A percentile compares a stretch with the other conserved stretches of the same genome.
phyloP scores from a whole-genome alignment of 78 protist species.

The Dictyostelium firmibasis region DNA sequence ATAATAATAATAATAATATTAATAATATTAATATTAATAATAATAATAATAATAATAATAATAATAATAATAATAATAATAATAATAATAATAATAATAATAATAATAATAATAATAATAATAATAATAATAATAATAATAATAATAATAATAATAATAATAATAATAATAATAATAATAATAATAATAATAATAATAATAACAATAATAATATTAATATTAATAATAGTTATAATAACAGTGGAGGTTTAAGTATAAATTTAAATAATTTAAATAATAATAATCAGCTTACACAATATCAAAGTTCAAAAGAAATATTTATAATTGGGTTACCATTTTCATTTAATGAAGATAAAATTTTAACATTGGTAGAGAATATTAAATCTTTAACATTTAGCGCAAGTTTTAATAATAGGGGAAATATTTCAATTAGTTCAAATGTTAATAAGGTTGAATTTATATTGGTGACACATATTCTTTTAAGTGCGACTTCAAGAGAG shows the following conservation, averaged over 20 bases:
- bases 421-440: not conserved
- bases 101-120: too few species aligned
- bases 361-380: conserved; percentile 13
- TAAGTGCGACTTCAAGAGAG: conserved; percentile 6
- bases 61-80: too few species aligned
- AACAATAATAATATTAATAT: too few species aligned
- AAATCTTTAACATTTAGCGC: not conserved
- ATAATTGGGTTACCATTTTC: conserved; percentile 32
- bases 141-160: too few species aligned
- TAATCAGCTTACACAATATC: not conserved
- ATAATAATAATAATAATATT: too few species aligned
- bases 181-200: too few species aligned
- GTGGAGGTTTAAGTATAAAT: not conserved
- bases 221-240: too few species aligned
- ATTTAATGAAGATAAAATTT: conserved; percentile 22
- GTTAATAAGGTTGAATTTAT: conserved; percentile 13
- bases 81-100: too few species aligned
- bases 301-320: not conserved
- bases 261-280: not conserved
- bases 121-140: too few species aligned
- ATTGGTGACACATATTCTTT: conserved; percentile 12
- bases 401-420: not conserved
- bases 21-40: too few species aligned
- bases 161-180: too few species aligned
- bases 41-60: too few species aligned